These are phyloP conservation scores for Penicillium freii DNA, from an alignment of 2,329 filamentous ascomycete species.

Conservation along the genomic window DNA sequence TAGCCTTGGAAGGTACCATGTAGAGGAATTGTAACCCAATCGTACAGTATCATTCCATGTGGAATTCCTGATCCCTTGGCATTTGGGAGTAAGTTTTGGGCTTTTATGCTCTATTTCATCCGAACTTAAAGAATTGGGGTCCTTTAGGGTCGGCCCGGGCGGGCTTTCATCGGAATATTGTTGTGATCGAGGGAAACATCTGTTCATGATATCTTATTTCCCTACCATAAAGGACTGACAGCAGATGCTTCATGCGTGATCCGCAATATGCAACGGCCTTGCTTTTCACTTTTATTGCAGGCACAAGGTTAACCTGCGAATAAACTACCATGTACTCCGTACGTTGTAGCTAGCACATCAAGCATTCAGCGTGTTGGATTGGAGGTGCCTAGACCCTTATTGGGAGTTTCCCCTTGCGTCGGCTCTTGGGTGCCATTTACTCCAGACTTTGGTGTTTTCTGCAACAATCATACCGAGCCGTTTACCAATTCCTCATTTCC, in stretches of 20 bases:
- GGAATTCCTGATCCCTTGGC: constrained; percentile 4
- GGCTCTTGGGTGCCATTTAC: not conserved
- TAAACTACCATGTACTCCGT: not conserved
- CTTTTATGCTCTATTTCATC: not conserved
- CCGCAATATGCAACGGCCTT: not conserved
- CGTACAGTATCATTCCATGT: constrained; percentile 1
- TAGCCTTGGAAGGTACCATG: not conserved
- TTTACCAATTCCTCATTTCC: not conserved
- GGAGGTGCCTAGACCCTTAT: not conserved
- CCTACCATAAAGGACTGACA: not conserved
- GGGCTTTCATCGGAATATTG: not conserved
- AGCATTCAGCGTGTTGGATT: not conserved
- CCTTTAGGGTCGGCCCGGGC: not conserved
- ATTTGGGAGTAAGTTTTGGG: not conserved
- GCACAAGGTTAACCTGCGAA: not conserved
- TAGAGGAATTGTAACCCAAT: not conserved
- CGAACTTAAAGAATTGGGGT: not conserved
- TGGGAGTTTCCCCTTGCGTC: constrained; percentile 4
- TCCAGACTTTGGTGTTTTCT: not conserved
- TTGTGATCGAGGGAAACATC: not conserved
- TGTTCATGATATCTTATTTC: not conserved
- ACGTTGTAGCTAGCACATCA: not conserved
- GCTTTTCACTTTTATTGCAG: not conserved
- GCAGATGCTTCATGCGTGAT: not conserved
- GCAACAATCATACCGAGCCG: not conserved